phyloP scores from a whole-genome alignment of 1,139 yeast genomes.

The Trichomonascaceae sp. region DNA sequence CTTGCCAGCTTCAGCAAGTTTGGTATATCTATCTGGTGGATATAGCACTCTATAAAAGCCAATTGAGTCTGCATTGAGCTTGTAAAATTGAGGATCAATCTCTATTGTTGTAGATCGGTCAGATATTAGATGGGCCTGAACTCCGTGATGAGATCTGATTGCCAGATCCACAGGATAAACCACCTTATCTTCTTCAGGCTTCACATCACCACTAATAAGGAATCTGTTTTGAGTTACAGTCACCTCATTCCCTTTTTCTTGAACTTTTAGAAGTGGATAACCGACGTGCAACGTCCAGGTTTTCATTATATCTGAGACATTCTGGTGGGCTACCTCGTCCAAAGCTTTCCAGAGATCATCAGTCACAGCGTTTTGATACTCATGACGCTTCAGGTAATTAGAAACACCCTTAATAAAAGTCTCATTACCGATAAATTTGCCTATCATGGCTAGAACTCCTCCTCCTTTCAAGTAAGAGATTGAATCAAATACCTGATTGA shows the following conservation, averaged over 20 bases:
- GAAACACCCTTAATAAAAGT: constrained; percentile 66
- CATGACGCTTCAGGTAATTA: constrained; percentile 50
- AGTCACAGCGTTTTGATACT: constrained; percentile 56
- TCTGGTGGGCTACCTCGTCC: constrained; percentile 49
- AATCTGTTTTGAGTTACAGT: constrained; percentile 49
- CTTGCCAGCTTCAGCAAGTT: constrained; percentile 65
- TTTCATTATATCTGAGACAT: constrained; percentile 48
- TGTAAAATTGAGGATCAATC: constrained; percentile 44
- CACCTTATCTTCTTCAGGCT: constrained; percentile 43
- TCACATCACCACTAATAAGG: constrained; percentile 50
- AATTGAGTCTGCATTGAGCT: constrained; percentile 74
- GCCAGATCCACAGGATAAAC: constrained; percentile 77
- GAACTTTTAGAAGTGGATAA: constrained; percentile 52
- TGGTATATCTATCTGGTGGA: constrained; percentile 64
- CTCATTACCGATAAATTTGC: constrained; percentile 62
- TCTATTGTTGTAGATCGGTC: constrained; percentile 1
- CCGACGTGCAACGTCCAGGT: constrained; percentile 64
- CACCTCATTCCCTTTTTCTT: constrained; percentile 31
- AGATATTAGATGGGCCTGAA: constrained; percentile 52
- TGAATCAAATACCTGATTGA: constrained; percentile 72
- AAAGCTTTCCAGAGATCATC: constrained; percentile 55
- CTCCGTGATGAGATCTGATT: constrained; percentile 59
- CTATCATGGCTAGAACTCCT: constrained; percentile 65
- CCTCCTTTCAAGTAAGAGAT: constrained; percentile 75
- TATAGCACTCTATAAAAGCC: constrained; percentile 82